Evolutionary conservation across 768 basidiomycete species (phyloP).

Genomic region (Phaffia australis): DNA sequence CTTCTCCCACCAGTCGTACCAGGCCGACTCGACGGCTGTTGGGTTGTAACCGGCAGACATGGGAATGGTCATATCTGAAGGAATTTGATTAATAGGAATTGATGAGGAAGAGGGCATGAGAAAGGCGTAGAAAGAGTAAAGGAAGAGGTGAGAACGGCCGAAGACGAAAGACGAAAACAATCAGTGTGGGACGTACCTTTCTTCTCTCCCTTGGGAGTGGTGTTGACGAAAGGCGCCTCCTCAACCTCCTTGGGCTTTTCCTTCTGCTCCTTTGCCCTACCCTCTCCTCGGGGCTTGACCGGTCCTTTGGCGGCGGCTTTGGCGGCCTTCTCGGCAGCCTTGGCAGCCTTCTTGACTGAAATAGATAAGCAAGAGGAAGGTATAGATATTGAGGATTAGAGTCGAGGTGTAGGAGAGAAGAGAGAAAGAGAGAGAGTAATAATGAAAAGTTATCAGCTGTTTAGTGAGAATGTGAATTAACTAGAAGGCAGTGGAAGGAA

Average conservation of each 20-base stretch:
- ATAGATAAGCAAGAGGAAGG: not conserved
- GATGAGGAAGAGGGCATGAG: not conserved
- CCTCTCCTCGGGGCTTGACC: conserved; percentile 37
- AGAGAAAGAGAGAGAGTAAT: too few relatives aligned
- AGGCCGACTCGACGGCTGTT: conserved; percentile 81
- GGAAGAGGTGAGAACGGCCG: not conserved
- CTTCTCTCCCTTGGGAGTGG: conserved; percentile 80
- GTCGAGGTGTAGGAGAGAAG: too few relatives aligned
- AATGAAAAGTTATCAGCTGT: too few relatives aligned
- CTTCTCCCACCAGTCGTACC: conserved; percentile 96
- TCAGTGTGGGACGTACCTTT: conserved; percentile 52
- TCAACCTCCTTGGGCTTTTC: conserved; percentile 64
- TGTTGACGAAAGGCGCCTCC: conserved; percentile 65
- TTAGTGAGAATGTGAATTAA: too few relatives aligned
- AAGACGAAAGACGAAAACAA: not conserved
- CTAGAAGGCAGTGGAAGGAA: too few relatives aligned
- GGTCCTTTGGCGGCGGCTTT: conserved; percentile 35
- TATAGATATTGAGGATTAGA: too few relatives aligned
- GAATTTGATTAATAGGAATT: conserved; percentile 9
- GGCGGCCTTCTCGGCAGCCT: conserved; percentile 42
- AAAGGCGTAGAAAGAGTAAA: not conserved
- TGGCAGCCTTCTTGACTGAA: conserved; percentile 44
- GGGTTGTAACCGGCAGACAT: conserved; percentile 95
- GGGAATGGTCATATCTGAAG: conserved; percentile 64
- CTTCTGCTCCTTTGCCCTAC: conserved; percentile 43